phyloP scores from a whole-genome alignment of 345 rosid genomes.

The Arabis hirsuta region DNA sequence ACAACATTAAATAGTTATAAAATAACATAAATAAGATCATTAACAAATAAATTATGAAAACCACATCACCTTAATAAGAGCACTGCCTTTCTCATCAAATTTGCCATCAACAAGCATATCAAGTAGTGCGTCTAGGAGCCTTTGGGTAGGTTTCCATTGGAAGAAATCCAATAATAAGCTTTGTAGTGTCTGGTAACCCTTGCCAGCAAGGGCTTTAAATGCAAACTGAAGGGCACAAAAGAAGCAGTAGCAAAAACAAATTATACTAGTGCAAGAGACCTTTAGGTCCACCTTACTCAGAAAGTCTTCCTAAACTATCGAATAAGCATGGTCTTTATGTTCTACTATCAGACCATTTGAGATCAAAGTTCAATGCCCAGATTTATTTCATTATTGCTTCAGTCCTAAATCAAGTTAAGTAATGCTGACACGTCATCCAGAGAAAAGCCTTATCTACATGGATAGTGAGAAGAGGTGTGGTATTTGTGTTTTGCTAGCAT shows the following conservation, averaged over 20 bases:
- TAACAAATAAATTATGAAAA: slow-evolving; percentile 20
- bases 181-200: slow-evolving; percentile 88
- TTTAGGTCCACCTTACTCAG: slow-evolving; percentile 15
- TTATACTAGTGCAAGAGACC: slow-evolving; percentile 22
- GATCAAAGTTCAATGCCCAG: slow-evolving; percentile 18
- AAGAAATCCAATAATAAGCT: slow-evolving; percentile 88
- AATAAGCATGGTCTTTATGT: slow-evolving; percentile 7
- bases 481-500: neutral
- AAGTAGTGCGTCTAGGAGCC: slow-evolving; percentile 79
- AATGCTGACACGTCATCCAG: slow-evolving; percentile 1
- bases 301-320: slow-evolving; percentile 1
- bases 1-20: slow-evolving; percentile 37
- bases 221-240: slow-evolving; percentile 59
- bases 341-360: slow-evolving; percentile 18
- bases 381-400: slow-evolving; percentile 20
- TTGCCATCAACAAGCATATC: slow-evolving; percentile 99
- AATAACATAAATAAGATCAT: slow-evolving; percentile 3
- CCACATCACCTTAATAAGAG: slow-evolving; percentile 67
- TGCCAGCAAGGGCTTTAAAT: slow-evolving; percentile 90
- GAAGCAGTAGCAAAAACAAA: slow-evolving; percentile 22
- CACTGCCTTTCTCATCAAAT: slow-evolving; percentile 69
- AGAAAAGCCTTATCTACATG: slow-evolving; percentile 18
- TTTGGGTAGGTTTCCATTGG: slow-evolving; percentile 79
- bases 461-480: slow-evolving; percentile 8
- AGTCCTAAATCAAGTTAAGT: slow-evolving; percentile 22